phyloP scores from a whole-genome alignment of 1,284 basidiomycete species.

The Rugosomyces carneus region DNA sequence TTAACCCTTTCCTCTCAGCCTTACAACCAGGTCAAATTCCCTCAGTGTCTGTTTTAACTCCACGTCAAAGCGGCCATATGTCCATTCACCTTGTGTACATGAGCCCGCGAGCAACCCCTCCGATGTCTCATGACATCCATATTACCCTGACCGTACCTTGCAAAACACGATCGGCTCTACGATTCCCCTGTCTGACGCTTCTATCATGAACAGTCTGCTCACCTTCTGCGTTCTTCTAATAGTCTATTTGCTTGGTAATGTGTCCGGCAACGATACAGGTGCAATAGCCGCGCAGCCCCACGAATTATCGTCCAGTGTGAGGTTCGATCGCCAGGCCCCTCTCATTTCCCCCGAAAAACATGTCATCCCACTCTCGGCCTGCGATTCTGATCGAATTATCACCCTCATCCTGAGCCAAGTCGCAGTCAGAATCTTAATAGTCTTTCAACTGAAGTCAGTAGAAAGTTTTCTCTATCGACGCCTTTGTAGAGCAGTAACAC shows the following conservation, averaged over 20 bases:
- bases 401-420: too few relatives aligned
- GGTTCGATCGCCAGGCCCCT: background rate
- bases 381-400: background rate
- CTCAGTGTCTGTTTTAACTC: slow-evolving; percentile 3
- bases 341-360: slow-evolving; percentile 1
- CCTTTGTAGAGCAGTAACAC: too few relatives aligned
- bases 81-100: background rate
- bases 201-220: background rate
- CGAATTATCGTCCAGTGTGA: background rate
- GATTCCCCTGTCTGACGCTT: background rate
- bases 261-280: background rate
- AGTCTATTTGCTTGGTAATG: background rate
- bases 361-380: background rate
- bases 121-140: slow-evolving; percentile 1
- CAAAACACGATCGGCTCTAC: background rate
- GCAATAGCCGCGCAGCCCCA: background rate
- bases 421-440: too few relatives aligned
- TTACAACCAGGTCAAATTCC: background rate
- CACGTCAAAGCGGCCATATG: background rate
- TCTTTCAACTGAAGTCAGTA: too few relatives aligned
- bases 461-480: too few relatives aligned
- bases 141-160: background rate
- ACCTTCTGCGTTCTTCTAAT: background rate
- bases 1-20: slow-evolving; percentile 5
- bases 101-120: background rate